phyloP scores from a whole-genome alignment of 805 yeast genomes.

The Clavispora fructus region DNA sequence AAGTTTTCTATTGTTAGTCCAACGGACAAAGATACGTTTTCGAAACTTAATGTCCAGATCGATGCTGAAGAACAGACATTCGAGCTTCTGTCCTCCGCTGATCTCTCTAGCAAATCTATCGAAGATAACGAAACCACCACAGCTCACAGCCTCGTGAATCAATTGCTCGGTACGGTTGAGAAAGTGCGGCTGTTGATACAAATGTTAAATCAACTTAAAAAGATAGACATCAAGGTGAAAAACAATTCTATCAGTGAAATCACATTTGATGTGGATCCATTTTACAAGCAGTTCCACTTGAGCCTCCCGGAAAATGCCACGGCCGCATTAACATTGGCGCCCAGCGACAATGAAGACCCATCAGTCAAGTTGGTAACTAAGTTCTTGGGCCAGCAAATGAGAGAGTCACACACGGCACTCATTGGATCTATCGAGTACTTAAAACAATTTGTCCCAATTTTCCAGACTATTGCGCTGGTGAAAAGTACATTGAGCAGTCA shows the following conservation, averaged over 20 bases:
- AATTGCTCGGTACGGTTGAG: slow-evolving; percentile 25
- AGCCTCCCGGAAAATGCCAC: slow-evolving; percentile 9
- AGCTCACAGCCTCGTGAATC: slow-evolving; percentile 17
- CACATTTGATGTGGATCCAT: slow-evolving; percentile 24
- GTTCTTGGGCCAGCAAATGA: slow-evolving; percentile 20
- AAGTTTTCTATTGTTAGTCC: slow-evolving; percentile 14
- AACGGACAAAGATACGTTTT: slow-evolving; percentile 12
- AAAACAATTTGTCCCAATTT: slow-evolving; percentile 26
- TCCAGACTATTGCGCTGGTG: slow-evolving; percentile 19
- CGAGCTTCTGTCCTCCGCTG: slow-evolving; percentile 24
- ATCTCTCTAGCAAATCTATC: slow-evolving; percentile 20
- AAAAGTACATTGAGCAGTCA: background rate
- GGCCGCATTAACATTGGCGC: slow-evolving; percentile 3
- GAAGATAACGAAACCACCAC: slow-evolving; percentile 8
- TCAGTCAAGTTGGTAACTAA: slow-evolving; percentile 16
- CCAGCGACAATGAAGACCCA: slow-evolving; percentile 7
- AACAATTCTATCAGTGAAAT: slow-evolving; percentile 25
- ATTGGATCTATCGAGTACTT: slow-evolving; percentile 32
- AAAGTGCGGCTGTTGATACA: slow-evolving; percentile 28
- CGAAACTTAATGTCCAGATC: slow-evolving; percentile 18
- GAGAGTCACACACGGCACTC: slow-evolving; percentile 12
- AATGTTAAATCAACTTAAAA: slow-evolving; percentile 28
- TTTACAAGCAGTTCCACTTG: slow-evolving; percentile 11
- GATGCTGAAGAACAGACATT: slow-evolving; percentile 19
- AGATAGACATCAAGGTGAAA: slow-evolving; percentile 21